phyloP scores from a whole-genome alignment of 805 yeast species.

The Priceomyces medius region DNA sequence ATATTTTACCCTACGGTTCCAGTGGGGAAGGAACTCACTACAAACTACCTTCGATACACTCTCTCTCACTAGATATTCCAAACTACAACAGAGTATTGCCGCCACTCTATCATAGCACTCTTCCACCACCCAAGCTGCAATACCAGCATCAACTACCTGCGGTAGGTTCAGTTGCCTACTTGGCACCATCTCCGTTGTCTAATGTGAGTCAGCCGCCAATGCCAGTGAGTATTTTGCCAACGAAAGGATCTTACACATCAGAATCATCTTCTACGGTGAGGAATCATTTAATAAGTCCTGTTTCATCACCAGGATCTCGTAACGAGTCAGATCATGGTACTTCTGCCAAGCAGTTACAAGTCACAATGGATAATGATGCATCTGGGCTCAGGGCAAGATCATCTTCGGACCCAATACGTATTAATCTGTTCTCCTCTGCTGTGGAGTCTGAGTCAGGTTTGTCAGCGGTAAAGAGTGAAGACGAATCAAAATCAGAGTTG shows the following conservation, averaged over 20 bases:
- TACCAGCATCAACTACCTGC: neutral
- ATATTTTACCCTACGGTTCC: constrained; percentile 5
- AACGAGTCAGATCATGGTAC: neutral
- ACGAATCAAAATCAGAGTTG: neutral
- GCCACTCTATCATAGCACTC: constrained; percentile 3
- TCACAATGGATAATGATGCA: neutral
- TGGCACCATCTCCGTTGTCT: constrained; percentile 5
- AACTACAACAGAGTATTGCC: constrained; percentile 9
- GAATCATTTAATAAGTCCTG: constrained; percentile 13
- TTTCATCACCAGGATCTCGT: constrained; percentile 16
- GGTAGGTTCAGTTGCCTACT: constrained; percentile 4
- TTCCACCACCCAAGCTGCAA: constrained; percentile 1
- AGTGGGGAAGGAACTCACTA: constrained; percentile 5
- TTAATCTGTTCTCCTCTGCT: neutral
- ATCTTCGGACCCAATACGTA: constrained; percentile 11
- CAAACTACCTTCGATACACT: constrained; percentile 34
- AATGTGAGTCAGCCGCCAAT: neutral
- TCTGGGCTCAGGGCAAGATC: constrained; percentile 11
- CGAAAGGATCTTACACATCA: neutral
- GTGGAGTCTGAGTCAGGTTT: neutral
- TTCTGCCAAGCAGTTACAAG: neutral
- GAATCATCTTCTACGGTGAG: neutral
- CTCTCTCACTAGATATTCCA: constrained; percentile 35
- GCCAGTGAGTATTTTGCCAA: neutral
- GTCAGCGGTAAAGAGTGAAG: neutral